Percentiles rank a stretch among this genome's conserved stretches.
Conservation (phyloP, 257 asterid genomes). For the Primulina tabacum region DNA sequence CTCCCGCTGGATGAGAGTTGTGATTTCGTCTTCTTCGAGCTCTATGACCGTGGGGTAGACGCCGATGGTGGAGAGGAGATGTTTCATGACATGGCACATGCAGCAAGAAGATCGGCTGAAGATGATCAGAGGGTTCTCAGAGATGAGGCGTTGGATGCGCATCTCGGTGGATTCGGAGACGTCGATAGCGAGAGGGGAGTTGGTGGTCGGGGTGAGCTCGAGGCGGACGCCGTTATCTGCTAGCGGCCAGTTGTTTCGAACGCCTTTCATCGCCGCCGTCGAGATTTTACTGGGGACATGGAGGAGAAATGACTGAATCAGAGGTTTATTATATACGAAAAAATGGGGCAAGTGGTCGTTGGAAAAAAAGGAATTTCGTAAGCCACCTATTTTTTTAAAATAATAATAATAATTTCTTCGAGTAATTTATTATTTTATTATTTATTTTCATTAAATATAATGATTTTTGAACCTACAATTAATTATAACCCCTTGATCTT, state of each 20-base stretch:
- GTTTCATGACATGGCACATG: constrained; percentile 94
- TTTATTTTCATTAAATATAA: no score
- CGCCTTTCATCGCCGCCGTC: constrained; percentile 53
- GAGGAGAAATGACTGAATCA: constrained; percentile 31
- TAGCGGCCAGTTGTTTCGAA: constrained; percentile 34
- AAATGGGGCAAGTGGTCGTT: constrained; percentile 2
- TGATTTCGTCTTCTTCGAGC: constrained; percentile 83
- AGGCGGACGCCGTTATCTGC: constrained; percentile 64
- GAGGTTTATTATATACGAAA: constrained; percentile 40
- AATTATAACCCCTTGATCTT: no score
- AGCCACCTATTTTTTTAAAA: neutral
- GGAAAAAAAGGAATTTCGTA: neutral
- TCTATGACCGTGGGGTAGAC: constrained; percentile 88
- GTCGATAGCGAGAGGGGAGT: constrained; percentile 67
- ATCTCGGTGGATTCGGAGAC: constrained; percentile 63
- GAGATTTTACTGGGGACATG: constrained; percentile 29
- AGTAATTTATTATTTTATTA: no score
- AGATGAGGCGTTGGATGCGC: constrained; percentile 75
- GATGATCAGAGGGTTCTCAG: constrained; percentile 82
- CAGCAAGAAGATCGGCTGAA: constrained; percentile 83
- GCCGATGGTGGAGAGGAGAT: constrained; percentile 65
- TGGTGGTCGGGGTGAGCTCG: constrained; percentile 52
- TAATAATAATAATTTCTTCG: no score
- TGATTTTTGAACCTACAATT: no score
- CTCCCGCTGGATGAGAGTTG: constrained; percentile 25